phyloP scores from a whole-genome alignment of 176 grass and related monocot genomes.

The Raddia guianensis region DNA sequence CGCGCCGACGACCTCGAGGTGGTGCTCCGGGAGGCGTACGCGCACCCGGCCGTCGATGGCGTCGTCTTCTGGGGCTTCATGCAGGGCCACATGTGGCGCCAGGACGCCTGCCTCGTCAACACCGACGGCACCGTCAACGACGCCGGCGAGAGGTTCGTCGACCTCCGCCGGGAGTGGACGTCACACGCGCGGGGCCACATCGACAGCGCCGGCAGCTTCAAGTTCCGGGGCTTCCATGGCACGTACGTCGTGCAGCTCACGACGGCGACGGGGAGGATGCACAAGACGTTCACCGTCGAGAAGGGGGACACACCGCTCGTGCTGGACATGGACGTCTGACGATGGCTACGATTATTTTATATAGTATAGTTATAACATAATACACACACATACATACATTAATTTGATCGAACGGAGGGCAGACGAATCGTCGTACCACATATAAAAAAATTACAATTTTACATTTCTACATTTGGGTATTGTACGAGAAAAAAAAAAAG shows the following conservation, averaged over 20 bases:
- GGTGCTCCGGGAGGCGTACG: slow-evolving; percentile 70
- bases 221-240: slow-evolving; percentile 71
- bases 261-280: slow-evolving; percentile 46
- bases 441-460: background rate
- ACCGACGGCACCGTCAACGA: slow-evolving; percentile 70
- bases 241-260: slow-evolving; percentile 56
- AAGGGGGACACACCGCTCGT: slow-evolving; percentile 68
- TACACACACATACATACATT: slow-evolving; percentile 3
- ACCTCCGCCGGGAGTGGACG: slow-evolving; percentile 64
- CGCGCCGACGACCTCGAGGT: slow-evolving; percentile 80
- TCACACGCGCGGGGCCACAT: slow-evolving; percentile 59
- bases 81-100: slow-evolving; percentile 63
- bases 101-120: slow-evolving; percentile 62
- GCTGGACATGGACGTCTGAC: slow-evolving; percentile 57
- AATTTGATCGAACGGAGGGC: background rate
- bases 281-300: slow-evolving; percentile 60
- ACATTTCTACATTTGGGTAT: slow-evolving; percentile 32
- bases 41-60: slow-evolving; percentile 74
- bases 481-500: slow-evolving; percentile 18
- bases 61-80: slow-evolving; percentile 76
- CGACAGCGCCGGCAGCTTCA: slow-evolving; percentile 50
- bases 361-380: slow-evolving; percentile 11
- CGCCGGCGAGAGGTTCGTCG: slow-evolving; percentile 60
- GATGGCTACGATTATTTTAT: background rate
- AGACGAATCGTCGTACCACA: slow-evolving; percentile 12